Percentiles rank a stretch among this genome's conserved stretches.
These are phyloP conservation scores for Verticillium isaacii DNA, from an alignment of 2,329 filamentous ascomycete species.

Conservation along the genomic window DNA sequence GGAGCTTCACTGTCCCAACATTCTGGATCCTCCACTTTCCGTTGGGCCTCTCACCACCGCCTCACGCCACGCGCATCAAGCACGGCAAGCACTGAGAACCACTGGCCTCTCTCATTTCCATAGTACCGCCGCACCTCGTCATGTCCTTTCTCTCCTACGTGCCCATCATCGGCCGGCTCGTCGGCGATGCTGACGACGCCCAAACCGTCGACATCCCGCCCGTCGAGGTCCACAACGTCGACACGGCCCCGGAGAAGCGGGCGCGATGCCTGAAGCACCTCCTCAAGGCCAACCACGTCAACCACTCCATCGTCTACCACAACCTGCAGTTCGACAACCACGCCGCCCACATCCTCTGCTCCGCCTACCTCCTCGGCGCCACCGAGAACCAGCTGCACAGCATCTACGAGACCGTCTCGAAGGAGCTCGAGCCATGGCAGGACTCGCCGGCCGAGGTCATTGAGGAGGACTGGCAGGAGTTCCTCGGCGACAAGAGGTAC, in stretches of 20 bases:
- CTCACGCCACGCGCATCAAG: neutral
- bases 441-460: slow-evolving; percentile 82
- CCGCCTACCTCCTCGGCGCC: slow-evolving; percentile 81
- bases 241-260: slow-evolving; percentile 73
- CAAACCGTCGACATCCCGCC: slow-evolving; percentile 55
- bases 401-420: slow-evolving; percentile 74
- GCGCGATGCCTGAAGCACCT: slow-evolving; percentile 85
- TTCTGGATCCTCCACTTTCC: neutral
- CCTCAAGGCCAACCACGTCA: slow-evolving; percentile 85
- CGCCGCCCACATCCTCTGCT: slow-evolving; percentile 73
- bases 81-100: neutral
- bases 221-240: slow-evolving; percentile 72
- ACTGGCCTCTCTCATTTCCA: neutral
- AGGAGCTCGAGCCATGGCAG: slow-evolving; percentile 71
- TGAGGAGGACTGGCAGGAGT: slow-evolving; percentile 81
- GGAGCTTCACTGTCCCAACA: neutral
- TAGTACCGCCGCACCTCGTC: slow-evolving; percentile 15
- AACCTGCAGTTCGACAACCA: slow-evolving; percentile 76
- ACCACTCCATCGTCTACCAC: slow-evolving; percentile 79
- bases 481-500: slow-evolving; percentile 72
- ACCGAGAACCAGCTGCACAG: slow-evolving; percentile 66
- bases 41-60: neutral
- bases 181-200: slow-evolving; percentile 17
- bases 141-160: slow-evolving; percentile 35
- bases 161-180: slow-evolving; percentile 32